These are phyloP conservation scores for Oryza australiensis DNA, from an alignment of 176 grass and related monocot species.

Conservation along the genomic window DNA sequence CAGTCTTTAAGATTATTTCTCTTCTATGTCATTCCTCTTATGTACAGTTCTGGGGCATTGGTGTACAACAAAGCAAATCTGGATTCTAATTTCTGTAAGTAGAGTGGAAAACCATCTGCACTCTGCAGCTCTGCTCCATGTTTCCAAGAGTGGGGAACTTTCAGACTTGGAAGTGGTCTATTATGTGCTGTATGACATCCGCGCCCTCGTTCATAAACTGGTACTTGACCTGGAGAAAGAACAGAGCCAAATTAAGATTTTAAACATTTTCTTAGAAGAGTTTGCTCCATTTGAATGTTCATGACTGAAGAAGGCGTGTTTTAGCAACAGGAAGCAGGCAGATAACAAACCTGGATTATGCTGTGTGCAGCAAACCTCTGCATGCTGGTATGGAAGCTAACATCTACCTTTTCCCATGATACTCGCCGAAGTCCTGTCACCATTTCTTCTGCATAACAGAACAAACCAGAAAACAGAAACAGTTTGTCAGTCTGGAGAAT, in stretches of 20 bases:
- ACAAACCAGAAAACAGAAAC: not conserved
- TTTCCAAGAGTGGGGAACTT: not conserved
- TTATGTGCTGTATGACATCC: conserved; percentile 71
- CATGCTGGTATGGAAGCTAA: conserved; percentile 68
- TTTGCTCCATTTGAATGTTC: no score
- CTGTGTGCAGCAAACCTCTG: conserved; percentile 78
- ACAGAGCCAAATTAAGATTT: not conserved
- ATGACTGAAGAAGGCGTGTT: not conserved
- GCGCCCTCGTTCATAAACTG: conserved; percentile 74
- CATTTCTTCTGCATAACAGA: conserved; percentile 61
- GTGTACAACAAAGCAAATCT: not conserved
- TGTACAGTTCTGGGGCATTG: not conserved
- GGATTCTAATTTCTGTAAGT: not conserved
- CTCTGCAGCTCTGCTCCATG: not conserved
- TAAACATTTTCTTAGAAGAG: not conserved
- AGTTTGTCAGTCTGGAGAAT: not conserved
- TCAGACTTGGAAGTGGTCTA: conserved; percentile 67
- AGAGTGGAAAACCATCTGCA: not conserved
- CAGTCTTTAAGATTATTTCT: not conserved
- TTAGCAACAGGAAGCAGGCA: not conserved
- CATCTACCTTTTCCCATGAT: conserved; percentile 90
- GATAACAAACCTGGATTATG: conserved; percentile 66
- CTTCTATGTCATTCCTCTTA: not conserved
- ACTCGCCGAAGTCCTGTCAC: conserved; percentile 54
- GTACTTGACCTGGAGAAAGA: conserved; percentile 55